Conservation (phyloP, 2,329 filamentous ascomycete genomes). For the Aspergillus udagawae region DNA sequence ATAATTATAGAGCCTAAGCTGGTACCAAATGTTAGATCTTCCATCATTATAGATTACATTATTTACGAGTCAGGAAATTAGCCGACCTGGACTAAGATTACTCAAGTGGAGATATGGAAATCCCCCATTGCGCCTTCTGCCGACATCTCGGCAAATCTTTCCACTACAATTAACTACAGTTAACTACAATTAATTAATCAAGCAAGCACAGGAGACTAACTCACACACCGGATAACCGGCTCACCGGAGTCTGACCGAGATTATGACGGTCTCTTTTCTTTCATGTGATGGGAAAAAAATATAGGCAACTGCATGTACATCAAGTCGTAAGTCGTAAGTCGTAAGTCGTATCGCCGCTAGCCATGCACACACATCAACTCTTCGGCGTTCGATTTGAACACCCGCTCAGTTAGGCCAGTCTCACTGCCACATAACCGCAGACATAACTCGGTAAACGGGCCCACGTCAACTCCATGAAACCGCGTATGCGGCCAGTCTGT, state of each 20-base stretch:
- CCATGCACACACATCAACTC: constrained; percentile 34
- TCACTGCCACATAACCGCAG: constrained; percentile 51
- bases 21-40: too few relatives aligned
- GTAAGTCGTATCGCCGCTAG: not conserved
- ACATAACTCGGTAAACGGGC: constrained; percentile 52
- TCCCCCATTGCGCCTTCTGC: not conserved
- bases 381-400: constrained; percentile 56
- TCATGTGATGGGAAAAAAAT: not conserved
- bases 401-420: constrained; percentile 42
- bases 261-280: not conserved
- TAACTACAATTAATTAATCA: too few relatives aligned
- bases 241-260: not conserved
- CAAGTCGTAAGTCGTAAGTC: not conserved
- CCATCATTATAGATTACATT: too few relatives aligned
- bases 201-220: not conserved
- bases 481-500: constrained; percentile 64
- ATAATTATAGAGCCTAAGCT: too few relatives aligned
- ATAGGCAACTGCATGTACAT: not conserved
- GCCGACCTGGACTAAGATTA: too few relatives aligned
- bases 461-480: constrained; percentile 55
- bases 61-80: too few relatives aligned
- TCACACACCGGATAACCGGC: not conserved
- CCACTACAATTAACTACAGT: not conserved
- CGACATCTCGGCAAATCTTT: not conserved
- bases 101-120: not conserved